phyloP scores from a whole-genome alignment of 345 rosid genomes.

The Mercurialis annua region DNA sequence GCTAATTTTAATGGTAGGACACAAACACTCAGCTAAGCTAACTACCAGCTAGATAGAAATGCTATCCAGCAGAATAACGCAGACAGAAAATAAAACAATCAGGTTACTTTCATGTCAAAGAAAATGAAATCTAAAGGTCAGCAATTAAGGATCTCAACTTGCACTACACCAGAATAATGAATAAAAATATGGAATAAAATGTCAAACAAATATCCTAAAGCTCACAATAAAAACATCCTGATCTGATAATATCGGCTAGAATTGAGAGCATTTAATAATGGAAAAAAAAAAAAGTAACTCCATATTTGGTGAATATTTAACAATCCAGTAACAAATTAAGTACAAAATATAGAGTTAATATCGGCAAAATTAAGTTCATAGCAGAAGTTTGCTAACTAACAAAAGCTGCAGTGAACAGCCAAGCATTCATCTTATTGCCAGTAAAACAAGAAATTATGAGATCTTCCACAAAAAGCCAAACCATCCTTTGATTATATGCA shows the following conservation, averaged over 20 bases:
- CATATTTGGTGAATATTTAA: background rate
- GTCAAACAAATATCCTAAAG: background rate
- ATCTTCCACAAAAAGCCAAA: slow-evolving; percentile 2
- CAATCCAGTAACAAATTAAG: background rate
- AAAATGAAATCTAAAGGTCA: too few relatives aligned
- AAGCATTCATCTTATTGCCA: slow-evolving; percentile 12
- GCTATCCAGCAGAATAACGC: too few relatives aligned
- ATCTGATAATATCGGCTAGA: background rate
- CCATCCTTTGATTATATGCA: background rate
- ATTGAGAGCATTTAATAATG: background rate
- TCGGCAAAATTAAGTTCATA: background rate
- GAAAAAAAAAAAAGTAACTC: background rate
- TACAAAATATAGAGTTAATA: background rate
- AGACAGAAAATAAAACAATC: too few relatives aligned
- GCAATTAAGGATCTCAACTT: background rate
- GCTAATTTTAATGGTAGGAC: too few relatives aligned
- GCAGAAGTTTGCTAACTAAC: slow-evolving; percentile 4
- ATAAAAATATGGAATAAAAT: background rate
- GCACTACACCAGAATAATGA: background rate
- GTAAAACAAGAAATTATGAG: background rate
- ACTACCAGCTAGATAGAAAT: too few relatives aligned
- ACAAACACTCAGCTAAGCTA: too few relatives aligned
- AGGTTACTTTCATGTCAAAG: too few relatives aligned
- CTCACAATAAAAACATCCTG: too few relatives aligned
- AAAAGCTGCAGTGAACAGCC: background rate